Evolutionary conservation across 2,329 filamentous ascomycete species (phyloP).

Genomic region (Nakataea oryzae): DNA sequence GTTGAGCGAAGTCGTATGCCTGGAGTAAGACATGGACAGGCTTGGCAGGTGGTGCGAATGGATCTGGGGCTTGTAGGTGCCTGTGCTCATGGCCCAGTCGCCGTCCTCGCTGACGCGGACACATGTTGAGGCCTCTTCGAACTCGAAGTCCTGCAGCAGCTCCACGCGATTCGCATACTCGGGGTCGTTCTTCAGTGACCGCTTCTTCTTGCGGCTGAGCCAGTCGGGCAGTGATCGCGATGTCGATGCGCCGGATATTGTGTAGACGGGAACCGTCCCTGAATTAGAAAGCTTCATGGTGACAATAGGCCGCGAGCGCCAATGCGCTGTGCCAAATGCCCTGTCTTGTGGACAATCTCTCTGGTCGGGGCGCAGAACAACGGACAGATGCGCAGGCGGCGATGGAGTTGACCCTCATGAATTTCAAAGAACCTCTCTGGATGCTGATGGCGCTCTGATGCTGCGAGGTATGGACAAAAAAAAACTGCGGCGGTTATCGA

Average conservation of each 20-base stretch:
- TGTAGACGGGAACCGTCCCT: conserved; percentile 44
- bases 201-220: conserved; percentile 82
- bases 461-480: background rate
- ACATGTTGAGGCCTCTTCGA: conserved; percentile 73
- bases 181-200: conserved; percentile 81
- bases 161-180: conserved; percentile 93
- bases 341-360: background rate
- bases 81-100: conserved; percentile 94
- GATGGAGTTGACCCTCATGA: background rate
- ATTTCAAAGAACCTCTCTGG: too few species aligned
- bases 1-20: conserved; percentile 87
- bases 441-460: too few species aligned
- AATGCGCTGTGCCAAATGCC: background rate
- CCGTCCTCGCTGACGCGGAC: conserved; percentile 89
- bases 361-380: background rate
- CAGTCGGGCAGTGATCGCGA: conserved; percentile 87
- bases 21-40: conserved; percentile 82
- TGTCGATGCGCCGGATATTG: conserved; percentile 82
- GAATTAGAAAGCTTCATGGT: conserved; percentile 13
- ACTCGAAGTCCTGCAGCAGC: conserved; percentile 93
- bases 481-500: conserved; percentile 3
- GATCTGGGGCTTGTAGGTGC: conserved; percentile 64
- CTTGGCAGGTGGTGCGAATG: conserved; percentile 94
- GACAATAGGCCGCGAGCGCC: background rate
- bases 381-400: background rate